Conservation (phyloP, 2,329 filamentous ascomycete genomes). For the Cryphonectria carpinicola region DNA sequence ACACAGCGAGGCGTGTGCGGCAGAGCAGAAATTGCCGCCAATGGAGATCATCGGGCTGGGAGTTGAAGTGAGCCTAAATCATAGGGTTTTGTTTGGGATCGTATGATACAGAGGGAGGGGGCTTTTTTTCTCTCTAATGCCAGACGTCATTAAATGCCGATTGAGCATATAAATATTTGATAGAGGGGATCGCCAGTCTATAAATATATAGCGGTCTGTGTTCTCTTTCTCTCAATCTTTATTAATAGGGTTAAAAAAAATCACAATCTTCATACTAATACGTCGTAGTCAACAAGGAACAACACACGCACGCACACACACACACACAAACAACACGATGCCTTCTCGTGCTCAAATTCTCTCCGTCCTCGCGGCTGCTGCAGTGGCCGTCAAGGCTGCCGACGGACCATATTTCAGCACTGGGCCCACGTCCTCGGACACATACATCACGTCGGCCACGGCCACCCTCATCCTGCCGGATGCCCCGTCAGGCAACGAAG, state of each 20-base stretch:
- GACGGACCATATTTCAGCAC: slow-evolving; percentile 47
- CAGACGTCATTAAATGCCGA: neutral
- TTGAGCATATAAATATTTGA: neutral
- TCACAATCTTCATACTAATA: neutral
- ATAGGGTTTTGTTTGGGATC: neutral
- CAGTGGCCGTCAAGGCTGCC: slow-evolving; percentile 32
- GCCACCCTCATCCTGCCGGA: slow-evolving; percentile 48
- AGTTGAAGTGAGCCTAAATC: neutral
- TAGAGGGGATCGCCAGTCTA: neutral
- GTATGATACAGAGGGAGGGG: neutral
- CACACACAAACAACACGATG: slow-evolving; percentile 2
- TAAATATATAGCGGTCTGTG: neutral
- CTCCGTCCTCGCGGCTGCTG: slow-evolving; percentile 30
- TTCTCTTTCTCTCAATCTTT: neutral
- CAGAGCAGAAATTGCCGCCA: neutral
- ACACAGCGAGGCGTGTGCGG: neutral
- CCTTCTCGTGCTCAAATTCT: slow-evolving; percentile 13
- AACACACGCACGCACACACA: neutral
- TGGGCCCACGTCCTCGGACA: slow-evolving; percentile 43
- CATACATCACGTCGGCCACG: slow-evolving; percentile 48
- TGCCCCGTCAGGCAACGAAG: slow-evolving; percentile 40
- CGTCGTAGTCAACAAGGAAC: neutral
- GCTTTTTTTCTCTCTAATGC: neutral
- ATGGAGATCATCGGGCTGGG: neutral
- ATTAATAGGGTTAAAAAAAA: neutral